A percentile compares a stretch with the other conserved stretches of the same genome.
Evolutionary conservation across 169 alveolate genomes (phyloP).

Genomic region (Cryptosporidium viatorum): DNA sequence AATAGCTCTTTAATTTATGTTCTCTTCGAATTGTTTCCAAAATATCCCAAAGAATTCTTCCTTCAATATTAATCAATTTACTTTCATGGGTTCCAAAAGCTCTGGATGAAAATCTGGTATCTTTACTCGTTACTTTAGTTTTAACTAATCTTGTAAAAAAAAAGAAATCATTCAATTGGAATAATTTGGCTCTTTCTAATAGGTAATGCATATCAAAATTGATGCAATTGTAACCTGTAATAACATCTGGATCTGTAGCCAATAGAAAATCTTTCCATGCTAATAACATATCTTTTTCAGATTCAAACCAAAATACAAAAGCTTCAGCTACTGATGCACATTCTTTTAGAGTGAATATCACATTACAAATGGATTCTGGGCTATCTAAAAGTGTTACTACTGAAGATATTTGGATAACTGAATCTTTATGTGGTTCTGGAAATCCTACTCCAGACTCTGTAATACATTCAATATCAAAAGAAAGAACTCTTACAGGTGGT

Average conservation of each 20-base stretch:
- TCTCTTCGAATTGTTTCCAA: slow-evolving; percentile 95
- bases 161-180: slow-evolving; percentile 87
- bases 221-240: slow-evolving; percentile 97
- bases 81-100: slow-evolving; percentile 94
- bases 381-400: slow-evolving; percentile 84
- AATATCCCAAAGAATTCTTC: slow-evolving; percentile 97
- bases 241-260: slow-evolving; percentile 94
- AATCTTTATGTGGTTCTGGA: slow-evolving; percentile 94
- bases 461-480: slow-evolving; percentile 93
- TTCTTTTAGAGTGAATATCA: slow-evolving; percentile 84
- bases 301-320: slow-evolving; percentile 86
- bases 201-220: slow-evolving; percentile 98
- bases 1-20: slow-evolving; percentile 95
- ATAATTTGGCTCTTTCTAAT: slow-evolving; percentile 91
- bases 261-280: slow-evolving; percentile 90
- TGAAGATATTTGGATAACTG: slow-evolving; percentile 96
- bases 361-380: slow-evolving; percentile 83
- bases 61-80: slow-evolving; percentile 93
- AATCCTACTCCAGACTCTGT: slow-evolving; percentile 93
- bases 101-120: slow-evolving; percentile 87
- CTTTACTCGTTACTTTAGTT: slow-evolving; percentile 77
- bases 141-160: slow-evolving; percentile 67
- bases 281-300: slow-evolving; percentile 86
- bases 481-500: slow-evolving; percentile 95
- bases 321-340: slow-evolving; percentile 91